Base-by-base conservation (phyloP, 2,329 filamentous ascomycete genomes). In the Tolypocladium capitatum region DNA sequence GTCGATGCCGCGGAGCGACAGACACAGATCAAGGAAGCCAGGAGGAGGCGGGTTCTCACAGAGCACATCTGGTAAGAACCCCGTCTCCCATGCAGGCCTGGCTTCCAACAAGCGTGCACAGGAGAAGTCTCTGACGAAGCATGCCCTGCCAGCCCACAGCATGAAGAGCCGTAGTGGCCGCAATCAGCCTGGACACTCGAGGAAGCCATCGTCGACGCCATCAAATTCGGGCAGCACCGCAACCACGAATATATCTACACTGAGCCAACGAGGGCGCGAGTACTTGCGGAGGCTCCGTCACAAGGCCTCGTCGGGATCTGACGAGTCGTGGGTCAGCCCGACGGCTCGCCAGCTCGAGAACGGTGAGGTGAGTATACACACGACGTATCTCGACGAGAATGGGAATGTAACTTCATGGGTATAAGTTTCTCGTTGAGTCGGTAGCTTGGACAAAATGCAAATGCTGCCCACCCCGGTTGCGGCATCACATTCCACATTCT, bases 301-400 rank as follows among this genome's bases (percentile, higher is more conserved):
- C 14, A 46, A 38, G 36, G 16, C 5, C 21, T 47, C 46, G 7
- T 44, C 46, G 14, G 40, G 34, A 10, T 57, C 54, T 8, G 49
- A 54, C n/a, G 42, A 44, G 16, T 57, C 55, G 7, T 55, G 53
- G 32, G 52, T 55, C 24, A 55, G 55, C 30, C 28, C 33, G 24
- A 42, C 47, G 20, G 53, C 55, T 35, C 36, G 48, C n/a, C 45
- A 48, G 30, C 44, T 52, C 5, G 51, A 52, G 14, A 53, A 46
- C 3, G 46, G 46, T 14, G 46, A 48, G 16, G 35, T 38, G 35
- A 24, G 35, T 10, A 38, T 38, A 14, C 35, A 24, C 20, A 24
- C 35, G 5, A 24, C 20, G 13, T 38, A 38, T 38, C 13, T 40
- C 14, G 36, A 40, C 13, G 13, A 32, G n/a, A 35, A 27, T 24